Conservation (phyloP, 2,329 filamentous ascomycete species). For the Cadophora gregata region DNA sequence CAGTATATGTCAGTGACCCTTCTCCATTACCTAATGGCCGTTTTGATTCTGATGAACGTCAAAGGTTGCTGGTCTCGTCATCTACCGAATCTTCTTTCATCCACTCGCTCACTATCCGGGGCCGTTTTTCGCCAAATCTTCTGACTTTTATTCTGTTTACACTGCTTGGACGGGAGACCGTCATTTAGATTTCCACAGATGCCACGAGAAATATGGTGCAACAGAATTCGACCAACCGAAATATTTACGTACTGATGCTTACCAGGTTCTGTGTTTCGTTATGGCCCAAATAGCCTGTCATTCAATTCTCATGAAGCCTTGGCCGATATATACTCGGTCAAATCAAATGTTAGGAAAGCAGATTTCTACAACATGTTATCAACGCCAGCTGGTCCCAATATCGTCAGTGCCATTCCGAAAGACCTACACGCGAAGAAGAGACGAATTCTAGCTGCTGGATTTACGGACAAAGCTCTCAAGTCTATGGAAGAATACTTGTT, state of each 20-base stretch:
- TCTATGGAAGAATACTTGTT: slow-evolving; percentile 27
- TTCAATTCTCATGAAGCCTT: slow-evolving; percentile 23
- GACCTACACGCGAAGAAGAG: slow-evolving; percentile 70
- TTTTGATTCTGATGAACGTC: background rate
- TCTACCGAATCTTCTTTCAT: slow-evolving; percentile 42
- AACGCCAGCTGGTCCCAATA: slow-evolving; percentile 60
- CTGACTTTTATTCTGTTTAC: slow-evolving; percentile 43
- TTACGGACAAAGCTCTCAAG: slow-evolving; percentile 45
- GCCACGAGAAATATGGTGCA: slow-evolving; percentile 47
- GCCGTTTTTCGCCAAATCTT: slow-evolving; percentile 46
- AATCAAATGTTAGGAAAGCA: slow-evolving; percentile 22
- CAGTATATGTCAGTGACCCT: background rate
- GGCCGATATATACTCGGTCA: slow-evolving; percentile 20
- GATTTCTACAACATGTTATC: slow-evolving; percentile 41
- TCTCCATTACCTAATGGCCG: background rate
- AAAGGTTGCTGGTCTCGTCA: slow-evolving; percentile 47
- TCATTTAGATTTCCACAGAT: slow-evolving; percentile 45
- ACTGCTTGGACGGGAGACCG: slow-evolving; percentile 47
- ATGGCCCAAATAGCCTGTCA: slow-evolving; percentile 47
- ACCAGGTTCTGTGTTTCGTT: slow-evolving; percentile 69
- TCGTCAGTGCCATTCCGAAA: slow-evolving; percentile 74
- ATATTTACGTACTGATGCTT: background rate
- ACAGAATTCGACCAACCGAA: slow-evolving; percentile 27
- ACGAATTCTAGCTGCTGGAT: slow-evolving; percentile 64
- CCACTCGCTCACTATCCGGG: slow-evolving; percentile 47